Percentiles rank a stretch among this genome's conserved stretches.
phyloP scores from a whole-genome alignment of 1,284 basidiomycete species.

The Quambalaria eucalypti region DNA sequence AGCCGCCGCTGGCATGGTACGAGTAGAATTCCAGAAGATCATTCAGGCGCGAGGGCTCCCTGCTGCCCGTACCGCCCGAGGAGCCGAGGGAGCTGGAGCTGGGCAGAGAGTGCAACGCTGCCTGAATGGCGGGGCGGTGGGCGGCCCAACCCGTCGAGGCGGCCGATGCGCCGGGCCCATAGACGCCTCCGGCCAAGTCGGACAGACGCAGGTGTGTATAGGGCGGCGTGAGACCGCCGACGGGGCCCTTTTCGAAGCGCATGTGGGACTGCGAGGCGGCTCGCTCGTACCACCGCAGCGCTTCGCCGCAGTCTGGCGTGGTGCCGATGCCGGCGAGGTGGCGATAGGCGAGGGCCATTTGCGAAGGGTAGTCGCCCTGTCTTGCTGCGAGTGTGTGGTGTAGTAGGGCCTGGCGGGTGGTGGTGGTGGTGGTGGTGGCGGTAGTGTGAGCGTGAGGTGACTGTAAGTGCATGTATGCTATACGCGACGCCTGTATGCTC shows the following conservation, averaged over 20 bases:
- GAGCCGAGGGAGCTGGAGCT: slow-evolving; percentile 6
- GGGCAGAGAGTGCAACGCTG: slow-evolving; percentile 49
- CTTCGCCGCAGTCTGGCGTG: slow-evolving; percentile 56
- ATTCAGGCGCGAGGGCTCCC: slow-evolving; percentile 50
- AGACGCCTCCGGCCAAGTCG: slow-evolving; percentile 81
- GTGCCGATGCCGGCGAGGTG: slow-evolving; percentile 85
- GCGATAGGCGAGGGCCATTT: slow-evolving; percentile 88
- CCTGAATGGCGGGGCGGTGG: slow-evolving; percentile 67
- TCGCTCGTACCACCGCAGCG: slow-evolving; percentile 34
- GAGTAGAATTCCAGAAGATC: slow-evolving; percentile 65
- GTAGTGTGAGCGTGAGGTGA: neutral
- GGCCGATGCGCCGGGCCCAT: slow-evolving; percentile 83
- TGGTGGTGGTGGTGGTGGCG: too few species aligned
- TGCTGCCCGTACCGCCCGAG: neutral
- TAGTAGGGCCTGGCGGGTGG: slow-evolving; percentile 71
- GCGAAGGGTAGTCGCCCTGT: slow-evolving; percentile 72
- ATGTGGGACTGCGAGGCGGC: slow-evolving; percentile 52
- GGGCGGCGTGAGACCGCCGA: slow-evolving; percentile 77
- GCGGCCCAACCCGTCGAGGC: slow-evolving; percentile 60
- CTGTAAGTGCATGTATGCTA: too few species aligned
- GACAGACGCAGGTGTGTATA: slow-evolving; percentile 73
- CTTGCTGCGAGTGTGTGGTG: slow-evolving; percentile 90
- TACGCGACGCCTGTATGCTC: too few species aligned
- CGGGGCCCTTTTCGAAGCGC: slow-evolving; percentile 71
- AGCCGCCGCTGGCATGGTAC: slow-evolving; percentile 32